Conservation (phyloP, 1,284 basidiomycete species). For the Moniliophthora roreri region DNA sequence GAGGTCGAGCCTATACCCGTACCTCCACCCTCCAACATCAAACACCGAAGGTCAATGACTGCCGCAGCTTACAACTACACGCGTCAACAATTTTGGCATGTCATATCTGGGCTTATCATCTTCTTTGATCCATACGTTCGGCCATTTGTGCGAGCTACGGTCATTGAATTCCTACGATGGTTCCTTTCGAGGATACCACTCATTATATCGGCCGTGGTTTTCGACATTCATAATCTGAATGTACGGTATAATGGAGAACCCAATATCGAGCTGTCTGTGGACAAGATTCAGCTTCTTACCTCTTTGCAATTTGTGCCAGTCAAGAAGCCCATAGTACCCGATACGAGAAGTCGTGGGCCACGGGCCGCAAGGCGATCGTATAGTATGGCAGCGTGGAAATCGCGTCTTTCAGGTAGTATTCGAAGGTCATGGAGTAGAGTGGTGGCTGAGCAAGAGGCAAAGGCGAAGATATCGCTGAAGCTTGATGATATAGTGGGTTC, state of each 20-base stretch:
- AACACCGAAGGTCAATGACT: constrained; percentile 44
- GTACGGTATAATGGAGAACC: constrained; percentile 50
- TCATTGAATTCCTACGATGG: constrained; percentile 54
- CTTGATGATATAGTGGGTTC: constrained; percentile 49
- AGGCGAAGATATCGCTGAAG: constrained; percentile 48
- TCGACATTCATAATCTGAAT: constrained; percentile 58
- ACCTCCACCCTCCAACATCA: constrained; percentile 16
- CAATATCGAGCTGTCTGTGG: constrained; percentile 48
- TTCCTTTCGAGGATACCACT: constrained; percentile 63
- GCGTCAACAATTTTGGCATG: constrained; percentile 47
- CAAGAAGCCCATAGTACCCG: constrained; percentile 36
- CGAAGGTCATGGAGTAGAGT: constrained; percentile 66
- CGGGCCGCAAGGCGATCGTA: constrained; percentile 30
- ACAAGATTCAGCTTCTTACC: constrained; percentile 52
- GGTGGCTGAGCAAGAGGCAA: constrained; percentile 60
- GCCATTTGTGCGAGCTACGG: constrained; percentile 55
- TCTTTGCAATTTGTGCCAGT: constrained; percentile 49
- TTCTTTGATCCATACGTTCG: constrained; percentile 58
- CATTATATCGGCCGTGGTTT: constrained; percentile 62
- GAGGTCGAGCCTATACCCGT: constrained; percentile 38
- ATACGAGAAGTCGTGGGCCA: constrained; percentile 19
- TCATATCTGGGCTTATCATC: constrained; percentile 42
- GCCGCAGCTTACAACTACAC: constrained; percentile 54
- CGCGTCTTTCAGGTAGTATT: constrained; percentile 56
- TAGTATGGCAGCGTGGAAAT: constrained; percentile 61